These are phyloP conservation scores for Cryphonectria radicalis DNA, from an alignment of 2,329 filamentous ascomycete species.

Conservation along the genomic window DNA sequence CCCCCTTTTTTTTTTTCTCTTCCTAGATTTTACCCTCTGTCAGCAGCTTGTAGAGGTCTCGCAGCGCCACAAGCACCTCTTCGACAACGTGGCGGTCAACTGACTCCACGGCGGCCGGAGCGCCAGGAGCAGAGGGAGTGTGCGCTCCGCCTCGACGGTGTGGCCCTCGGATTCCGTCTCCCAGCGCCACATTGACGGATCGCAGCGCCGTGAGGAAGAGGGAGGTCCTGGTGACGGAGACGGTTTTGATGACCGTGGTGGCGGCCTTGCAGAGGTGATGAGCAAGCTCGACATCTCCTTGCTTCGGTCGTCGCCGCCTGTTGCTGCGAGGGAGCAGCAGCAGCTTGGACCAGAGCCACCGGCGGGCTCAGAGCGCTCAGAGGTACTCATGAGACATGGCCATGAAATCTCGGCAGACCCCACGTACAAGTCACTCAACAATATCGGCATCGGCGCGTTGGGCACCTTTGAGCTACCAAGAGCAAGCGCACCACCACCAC, in stretches of 20 bases:
- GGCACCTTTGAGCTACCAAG: background rate
- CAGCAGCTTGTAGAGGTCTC: constrained; percentile 84
- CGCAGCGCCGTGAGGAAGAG: background rate
- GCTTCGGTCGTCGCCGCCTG: background rate
- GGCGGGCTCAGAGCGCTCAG: background rate
- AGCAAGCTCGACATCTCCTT: constrained; percentile 20
- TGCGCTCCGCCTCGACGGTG: constrained; percentile 11
- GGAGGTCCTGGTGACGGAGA: background rate
- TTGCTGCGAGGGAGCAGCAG: background rate
- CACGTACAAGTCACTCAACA: background rate
- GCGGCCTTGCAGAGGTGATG: constrained; percentile 13
- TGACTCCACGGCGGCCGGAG: constrained; percentile 17
- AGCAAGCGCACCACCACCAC: background rate
- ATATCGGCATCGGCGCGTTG: background rate
- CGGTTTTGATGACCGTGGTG: background rate
- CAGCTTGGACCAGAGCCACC: background rate
- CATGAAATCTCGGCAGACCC: background rate
- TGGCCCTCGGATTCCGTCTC: constrained; percentile 26
- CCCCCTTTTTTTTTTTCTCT: too few species aligned
- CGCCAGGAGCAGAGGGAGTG: constrained; percentile 17
- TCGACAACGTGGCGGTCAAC: constrained; percentile 58
- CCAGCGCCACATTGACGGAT: constrained; percentile 4
- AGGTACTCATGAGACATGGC: background rate
- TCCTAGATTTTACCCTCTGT: constrained; percentile 72
- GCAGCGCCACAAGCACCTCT: constrained; percentile 80